A percentile compares a stretch with the other conserved stretches of the same genome.
Conservation (phyloP, 2,329 filamentous ascomycete species). For the Nothophoma quercina region DNA sequence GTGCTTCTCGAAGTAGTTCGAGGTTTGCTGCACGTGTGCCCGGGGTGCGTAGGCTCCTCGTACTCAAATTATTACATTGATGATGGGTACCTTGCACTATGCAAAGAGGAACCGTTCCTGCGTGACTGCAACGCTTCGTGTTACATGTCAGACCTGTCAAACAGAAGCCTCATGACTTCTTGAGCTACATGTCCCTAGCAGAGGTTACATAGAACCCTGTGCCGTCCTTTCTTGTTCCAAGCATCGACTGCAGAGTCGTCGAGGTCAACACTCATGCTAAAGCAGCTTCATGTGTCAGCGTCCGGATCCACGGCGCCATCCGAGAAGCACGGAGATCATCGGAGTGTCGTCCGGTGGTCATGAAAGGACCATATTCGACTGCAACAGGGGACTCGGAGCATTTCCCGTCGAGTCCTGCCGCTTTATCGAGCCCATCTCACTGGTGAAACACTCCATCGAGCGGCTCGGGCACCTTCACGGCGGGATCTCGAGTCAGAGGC, state of each 20-base stretch:
- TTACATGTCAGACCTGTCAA: not conserved
- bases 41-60: too few species aligned
- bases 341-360: constrained; percentile 3
- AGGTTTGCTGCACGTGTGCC: too few species aligned
- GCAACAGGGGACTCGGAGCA: not conserved
- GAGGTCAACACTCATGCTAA: constrained; percentile 2
- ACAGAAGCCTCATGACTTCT: not conserved
- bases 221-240: not conserved
- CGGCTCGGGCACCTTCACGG: not conserved
- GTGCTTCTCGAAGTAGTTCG: too few species aligned
- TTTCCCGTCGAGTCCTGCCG: not conserved
- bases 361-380: not conserved
- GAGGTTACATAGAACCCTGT: not conserved
- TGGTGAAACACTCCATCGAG: not conserved
- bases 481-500: not conserved
- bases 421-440: not conserved
- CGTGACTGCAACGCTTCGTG: constrained; percentile 1
- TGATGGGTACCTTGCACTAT: not conserved
- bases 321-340: constrained; percentile 10
- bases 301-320: constrained; percentile 8
- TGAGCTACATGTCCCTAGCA: not conserved
- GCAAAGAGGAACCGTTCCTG: not conserved
- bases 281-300: constrained; percentile 1
- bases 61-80: not conserved
- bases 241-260: not conserved